Base-by-base conservation (phyloP, 495 filamentous ascomycete species). In the Trichocladium uniseriatum region DNA sequence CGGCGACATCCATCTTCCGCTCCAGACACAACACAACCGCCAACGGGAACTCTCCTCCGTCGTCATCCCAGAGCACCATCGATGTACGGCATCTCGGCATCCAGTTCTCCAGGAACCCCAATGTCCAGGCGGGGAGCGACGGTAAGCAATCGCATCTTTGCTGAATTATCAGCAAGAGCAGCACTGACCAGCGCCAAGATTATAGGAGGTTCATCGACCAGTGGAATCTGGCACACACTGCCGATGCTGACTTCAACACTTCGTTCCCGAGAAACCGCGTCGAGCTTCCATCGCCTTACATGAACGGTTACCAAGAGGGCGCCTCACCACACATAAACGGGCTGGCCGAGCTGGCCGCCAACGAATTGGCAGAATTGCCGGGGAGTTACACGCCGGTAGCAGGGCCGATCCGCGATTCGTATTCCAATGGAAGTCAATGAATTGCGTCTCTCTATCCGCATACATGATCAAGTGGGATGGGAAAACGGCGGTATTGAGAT, bases 51-150 rank as follows among this genome's bases (percentile, higher is more conserved):
- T 34, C 53, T 4, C 38, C 43, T 3, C 48, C 58, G 11, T 43
- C 52, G 6, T 36, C 54, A 14, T 45, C 51, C 2, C 52, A 45
- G 13, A 36, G 45, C 22, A 29, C 38, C 2, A 37, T 53, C 16
- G 58, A 61, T 24, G 49, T 67, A n/a, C 62, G 65, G 20, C 58
- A 65, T 32, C 55, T 68, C 18, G 61, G 58, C 16, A 62, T 68
- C 7, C 65, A 68, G 21, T 66, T 68, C 21, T 61, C 60, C 0
- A 51, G 58, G 20, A 60, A 58, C 41, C 52, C 60, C 20, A 56
- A 57, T 41, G 42, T 54, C 28, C 52, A 54, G 35, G 21, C 54
- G 14, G 51, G 48, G 19, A 56, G 15, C 24, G 57, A 60, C n/a
- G 61, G 58, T 61, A 54, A 38, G 52, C 27, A 29, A 29, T 35